Conservation (phyloP, 768 basidiomycete species). For the Mrakia gelida region DNA sequence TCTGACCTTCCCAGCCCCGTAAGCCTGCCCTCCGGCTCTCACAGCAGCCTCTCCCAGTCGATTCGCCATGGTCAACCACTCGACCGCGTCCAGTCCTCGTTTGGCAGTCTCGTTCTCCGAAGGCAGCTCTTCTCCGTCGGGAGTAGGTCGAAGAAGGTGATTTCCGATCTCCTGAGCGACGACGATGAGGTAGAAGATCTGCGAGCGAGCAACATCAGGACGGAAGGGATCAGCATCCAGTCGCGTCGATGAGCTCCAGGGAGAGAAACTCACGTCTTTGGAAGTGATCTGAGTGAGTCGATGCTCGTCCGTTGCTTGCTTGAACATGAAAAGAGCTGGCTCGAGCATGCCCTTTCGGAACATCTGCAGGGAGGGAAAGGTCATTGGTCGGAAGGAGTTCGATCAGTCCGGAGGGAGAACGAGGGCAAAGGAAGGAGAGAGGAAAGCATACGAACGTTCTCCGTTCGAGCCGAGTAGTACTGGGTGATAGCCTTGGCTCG, state of each 20-base stretch:
- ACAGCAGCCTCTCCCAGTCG: conserved; percentile 12
- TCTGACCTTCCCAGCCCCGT: background rate
- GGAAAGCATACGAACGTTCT: conserved; percentile 14
- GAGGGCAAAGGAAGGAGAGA: background rate
- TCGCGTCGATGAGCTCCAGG: background rate
- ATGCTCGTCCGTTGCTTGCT: conserved; percentile 21
- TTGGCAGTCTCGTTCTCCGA: conserved; percentile 4
- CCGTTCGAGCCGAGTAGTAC: conserved; percentile 26
- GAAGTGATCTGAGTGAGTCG: conserved; percentile 11
- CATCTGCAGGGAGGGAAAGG: background rate
- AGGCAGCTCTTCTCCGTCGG: background rate
- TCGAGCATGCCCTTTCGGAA: conserved; percentile 12
- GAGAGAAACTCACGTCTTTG: conserved; percentile 10
- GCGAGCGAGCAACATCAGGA: background rate
- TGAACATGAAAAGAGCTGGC: conserved; percentile 25
- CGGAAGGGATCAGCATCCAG: background rate
- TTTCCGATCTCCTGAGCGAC: conserved; percentile 13
- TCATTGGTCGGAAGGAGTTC: too few relatives aligned
- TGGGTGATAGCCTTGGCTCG: conserved; percentile 20
- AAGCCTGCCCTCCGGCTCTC: background rate
- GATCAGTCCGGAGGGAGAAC: too few relatives aligned
- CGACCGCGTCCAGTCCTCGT: conserved; percentile 7
- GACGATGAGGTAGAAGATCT: conserved; percentile 17
- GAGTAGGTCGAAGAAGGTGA: background rate
- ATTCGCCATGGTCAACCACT: conserved; percentile 15